Evolutionary conservation across 2,329 filamentous ascomycete genomes (phyloP).

Genomic region (Diaporthe sp.): DNA sequence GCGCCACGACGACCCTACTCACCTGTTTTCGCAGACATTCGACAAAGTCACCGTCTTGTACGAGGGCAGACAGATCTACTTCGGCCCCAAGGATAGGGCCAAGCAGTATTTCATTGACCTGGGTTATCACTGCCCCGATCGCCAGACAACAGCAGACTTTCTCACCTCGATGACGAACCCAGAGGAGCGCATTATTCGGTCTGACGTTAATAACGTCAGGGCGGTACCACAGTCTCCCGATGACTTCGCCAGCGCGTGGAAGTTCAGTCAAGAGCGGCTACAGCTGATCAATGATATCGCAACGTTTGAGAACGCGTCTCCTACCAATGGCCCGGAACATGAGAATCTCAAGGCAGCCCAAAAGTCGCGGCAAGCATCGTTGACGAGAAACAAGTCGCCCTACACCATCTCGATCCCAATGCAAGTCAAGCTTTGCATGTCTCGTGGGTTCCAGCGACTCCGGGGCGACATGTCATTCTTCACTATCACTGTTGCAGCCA

Average conservation of each 20-base stretch:
- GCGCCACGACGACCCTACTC: background rate
- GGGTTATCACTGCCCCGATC: conserved; percentile 75
- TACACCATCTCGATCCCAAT: conserved; percentile 84
- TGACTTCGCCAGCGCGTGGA: conserved; percentile 72
- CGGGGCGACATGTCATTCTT: conserved; percentile 83
- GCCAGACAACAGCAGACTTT: conserved; percentile 79
- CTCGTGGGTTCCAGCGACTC: conserved; percentile 84
- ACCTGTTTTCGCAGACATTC: conserved; percentile 51
- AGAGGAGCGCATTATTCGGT: conserved; percentile 66
- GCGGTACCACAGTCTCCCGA: conserved; percentile 69
- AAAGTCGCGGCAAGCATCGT: conserved; percentile 15
- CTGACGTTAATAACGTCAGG: conserved; percentile 65
- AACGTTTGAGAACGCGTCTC: conserved; percentile 66
- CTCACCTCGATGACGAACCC: conserved; percentile 77
- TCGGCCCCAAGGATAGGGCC: conserved; percentile 71
- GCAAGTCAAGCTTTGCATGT: conserved; percentile 84
- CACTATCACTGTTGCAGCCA: conserved; percentile 76
- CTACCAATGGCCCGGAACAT: conserved; percentile 68
- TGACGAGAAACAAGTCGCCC: conserved; percentile 74
- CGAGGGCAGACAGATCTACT: conserved; percentile 74
- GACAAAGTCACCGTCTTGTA: conserved; percentile 72
- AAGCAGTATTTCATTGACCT: conserved; percentile 76
- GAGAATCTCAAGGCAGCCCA: conserved; percentile 66
- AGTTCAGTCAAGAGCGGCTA: conserved; percentile 64
- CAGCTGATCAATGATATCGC: conserved; percentile 68